Conservation (phyloP, 768 basidiomycete genomes). For the Panus rudis region DNA sequence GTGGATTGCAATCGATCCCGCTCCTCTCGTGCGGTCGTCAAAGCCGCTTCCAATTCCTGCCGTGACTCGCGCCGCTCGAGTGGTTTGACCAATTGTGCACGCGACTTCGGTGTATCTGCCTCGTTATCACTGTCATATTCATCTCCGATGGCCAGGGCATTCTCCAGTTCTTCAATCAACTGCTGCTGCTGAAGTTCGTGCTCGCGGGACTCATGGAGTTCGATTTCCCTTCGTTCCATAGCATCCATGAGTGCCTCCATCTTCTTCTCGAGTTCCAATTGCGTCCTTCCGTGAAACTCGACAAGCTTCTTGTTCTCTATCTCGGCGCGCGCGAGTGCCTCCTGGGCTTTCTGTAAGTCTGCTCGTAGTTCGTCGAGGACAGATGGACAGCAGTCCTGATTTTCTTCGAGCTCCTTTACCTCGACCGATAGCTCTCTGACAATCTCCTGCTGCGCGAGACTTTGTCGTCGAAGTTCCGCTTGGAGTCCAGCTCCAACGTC, state of each 20-base stretch:
- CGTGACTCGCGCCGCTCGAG: too few relatives aligned
- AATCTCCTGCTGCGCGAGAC: neutral
- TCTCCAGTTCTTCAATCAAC: constrained; percentile 19
- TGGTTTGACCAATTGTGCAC: too few relatives aligned
- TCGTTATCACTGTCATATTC: too few relatives aligned
- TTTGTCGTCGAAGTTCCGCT: constrained; percentile 1
- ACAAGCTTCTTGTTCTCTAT: constrained; percentile 3
- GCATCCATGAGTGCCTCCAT: constrained; percentile 3
- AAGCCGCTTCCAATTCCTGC: too few relatives aligned
- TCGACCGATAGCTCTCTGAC: neutral
- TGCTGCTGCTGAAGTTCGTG: constrained; percentile 16
- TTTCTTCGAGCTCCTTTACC: constrained; percentile 4
- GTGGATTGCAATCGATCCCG: too few relatives aligned
- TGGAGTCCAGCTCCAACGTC: constrained; percentile 12
- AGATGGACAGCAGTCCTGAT: constrained; percentile 5
- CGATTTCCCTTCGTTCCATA: constrained; percentile 6
- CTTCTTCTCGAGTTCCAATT: constrained; percentile 22
- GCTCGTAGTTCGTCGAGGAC: constrained; percentile 6
- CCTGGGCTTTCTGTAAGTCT: constrained; percentile 2
- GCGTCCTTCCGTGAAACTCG: constrained; percentile 31
- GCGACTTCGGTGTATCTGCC: too few relatives aligned
- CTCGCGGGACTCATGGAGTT: constrained; percentile 1
- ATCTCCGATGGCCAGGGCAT: too few relatives aligned
- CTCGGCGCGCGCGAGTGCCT: constrained; percentile 6
- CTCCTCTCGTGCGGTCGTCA: too few relatives aligned